Evolutionary conservation across 2,329 filamentous ascomycete genomes (phyloP), one percentile per base, ranked within the genome.

Genomic region (Neophaeococcomyces mojaviensis): DNA sequence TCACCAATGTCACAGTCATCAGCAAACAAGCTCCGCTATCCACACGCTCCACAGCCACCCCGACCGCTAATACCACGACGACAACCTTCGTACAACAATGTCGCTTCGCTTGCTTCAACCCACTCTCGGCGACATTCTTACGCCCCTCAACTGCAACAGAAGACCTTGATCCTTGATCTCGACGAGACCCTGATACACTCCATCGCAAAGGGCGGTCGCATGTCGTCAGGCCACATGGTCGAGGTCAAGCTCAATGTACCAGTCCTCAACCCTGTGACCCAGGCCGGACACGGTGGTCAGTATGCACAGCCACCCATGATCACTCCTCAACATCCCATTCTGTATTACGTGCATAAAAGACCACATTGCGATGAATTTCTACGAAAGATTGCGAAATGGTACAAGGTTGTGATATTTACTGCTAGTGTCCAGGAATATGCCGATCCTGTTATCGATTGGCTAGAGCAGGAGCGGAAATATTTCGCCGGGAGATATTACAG

Each of bases 261-360:
- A 69, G 77, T 87, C 36, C 26, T 20, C 15, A 44, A 37, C 18
- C 82, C 79, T 45, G 77, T 79, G 39, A 59, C 68, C 24, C 52
- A 55, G 32, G 47, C 48, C 3, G 32, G 44, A 6, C 30, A 67
- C 20, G 55, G 66, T 45, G 57, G 62, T 4, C 57, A 63, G 1
- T 63, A 62, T 7, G 81, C 79, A 26, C 81, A 83, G 20, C 77
- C 81, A 55, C 72, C 79, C 16, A 76, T 74, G 18, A 69, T 86
- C 20, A 87, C 86, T 6, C 87, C 88, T 33, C 90, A 95, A 61
- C 89, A 98, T 62, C 92, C 92, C 1, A 97, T 98, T 55, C 69
- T 98, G 51, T 98, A 98, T 71, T 98, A 96, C 72, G 92, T 98
- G 42, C 92, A 98, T 70, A 97, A 98, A 68, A 83, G 92, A 53